Base-by-base conservation (phyloP, 2,329 filamentous ascomycete genomes). In the Penicillium corylophilum region DNA sequence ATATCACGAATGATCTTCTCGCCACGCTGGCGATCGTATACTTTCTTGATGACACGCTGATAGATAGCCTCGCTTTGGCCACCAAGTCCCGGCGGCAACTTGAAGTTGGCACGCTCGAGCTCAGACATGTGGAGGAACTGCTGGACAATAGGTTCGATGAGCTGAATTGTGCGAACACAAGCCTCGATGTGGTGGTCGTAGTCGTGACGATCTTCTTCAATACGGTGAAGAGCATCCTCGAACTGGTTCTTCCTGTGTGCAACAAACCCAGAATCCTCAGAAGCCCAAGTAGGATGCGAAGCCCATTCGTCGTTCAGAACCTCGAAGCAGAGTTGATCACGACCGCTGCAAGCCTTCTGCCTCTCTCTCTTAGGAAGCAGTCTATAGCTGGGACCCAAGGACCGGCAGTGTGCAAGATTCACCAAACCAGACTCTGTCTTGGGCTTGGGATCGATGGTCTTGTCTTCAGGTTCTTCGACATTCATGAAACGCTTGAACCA, bases 101-200 rank as follows among this genome's bases (percentile, higher is more conserved):
- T 82, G 73, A 95, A 97, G 8, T 77, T 78, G 22, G 84, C 80
- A 40, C 89, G 80, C 64, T 96, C 91, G 3, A 81, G 74, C 5
- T 89, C 79, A 8, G 81, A 82, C 82, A 96, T 87, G 38, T 88
- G 86, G 15, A 92, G 80, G 72, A 99, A 89, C 65, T 95, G 88
- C 66, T 95, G 91, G 1, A 90, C 91, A 52, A 97, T 90, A 0
- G 94, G 94, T 69, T 97, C 93, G 36, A 99, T 83, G 4, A 99
- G 85, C 72, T 97, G 94, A 53, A 99, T 95, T 44, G 94, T 96
- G 61, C 95, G 92, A 54, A 88, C 84, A 66, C 94, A 96, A 8
- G 90, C 89, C 74, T 99, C 94, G 47, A 99, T 97, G 68, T 96
- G 94, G 74, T 95, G 96, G 71, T 99, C 94, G 64, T 99, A 99